Conservation (phyloP, 257 asterid species). For the Fraxinus pennsylvanica region DNA sequence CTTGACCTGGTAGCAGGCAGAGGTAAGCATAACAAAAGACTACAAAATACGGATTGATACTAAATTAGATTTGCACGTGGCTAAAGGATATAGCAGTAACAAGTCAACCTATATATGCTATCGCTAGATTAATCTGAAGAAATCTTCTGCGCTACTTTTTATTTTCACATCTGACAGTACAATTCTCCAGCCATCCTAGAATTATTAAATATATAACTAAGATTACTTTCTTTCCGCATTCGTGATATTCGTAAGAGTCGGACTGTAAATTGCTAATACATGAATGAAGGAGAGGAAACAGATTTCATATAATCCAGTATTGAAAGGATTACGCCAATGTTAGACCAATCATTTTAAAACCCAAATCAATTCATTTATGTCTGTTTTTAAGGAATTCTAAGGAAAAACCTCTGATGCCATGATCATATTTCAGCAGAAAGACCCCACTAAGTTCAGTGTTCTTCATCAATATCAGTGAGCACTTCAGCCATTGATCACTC, state of each 20-base stretch:
- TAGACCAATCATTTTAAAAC: not conserved
- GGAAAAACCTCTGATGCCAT: not conserved
- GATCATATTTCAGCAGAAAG: not conserved
- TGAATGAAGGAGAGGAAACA: not conserved
- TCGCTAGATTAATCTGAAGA: constrained; percentile 11
- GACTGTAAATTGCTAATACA: not conserved
- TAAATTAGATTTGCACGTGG: constrained; percentile 10
- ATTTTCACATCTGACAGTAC: constrained; percentile 8
- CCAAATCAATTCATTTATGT: constrained; percentile 2
- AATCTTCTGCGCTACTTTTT: constrained; percentile 6
- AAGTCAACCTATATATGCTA: constrained; percentile 1
- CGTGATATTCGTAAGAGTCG: not conserved
- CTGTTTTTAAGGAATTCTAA: constrained; percentile 2
- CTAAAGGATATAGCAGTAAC: not conserved
- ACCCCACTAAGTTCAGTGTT: not conserved
- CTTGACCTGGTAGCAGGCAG: constrained; percentile 62
- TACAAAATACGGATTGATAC: not conserved
- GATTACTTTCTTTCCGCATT: not conserved
- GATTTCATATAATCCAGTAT: not conserved
- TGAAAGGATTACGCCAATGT: not conserved
- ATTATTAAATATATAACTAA: not conserved
- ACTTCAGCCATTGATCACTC: not conserved
- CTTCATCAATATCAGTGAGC: not conserved
- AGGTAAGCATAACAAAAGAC: constrained; percentile 29
- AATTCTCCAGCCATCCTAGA: not conserved